Conservation (phyloP, 306 rosid genomes). For the Corylus heterophylla region DNA sequence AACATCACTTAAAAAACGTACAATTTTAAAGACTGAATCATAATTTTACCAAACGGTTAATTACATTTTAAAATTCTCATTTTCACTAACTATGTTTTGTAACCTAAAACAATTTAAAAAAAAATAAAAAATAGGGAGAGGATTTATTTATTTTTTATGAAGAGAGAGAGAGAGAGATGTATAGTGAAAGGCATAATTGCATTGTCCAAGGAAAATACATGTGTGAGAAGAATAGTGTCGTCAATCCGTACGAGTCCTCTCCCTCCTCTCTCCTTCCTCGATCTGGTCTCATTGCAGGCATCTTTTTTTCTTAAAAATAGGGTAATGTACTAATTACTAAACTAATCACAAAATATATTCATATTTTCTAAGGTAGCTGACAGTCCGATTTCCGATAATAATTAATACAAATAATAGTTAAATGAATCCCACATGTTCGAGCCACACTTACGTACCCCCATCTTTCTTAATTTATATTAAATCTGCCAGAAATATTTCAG, state of each 20-base stretch:
- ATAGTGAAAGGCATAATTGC: slow-evolving; percentile 21
- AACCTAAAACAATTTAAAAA: background rate
- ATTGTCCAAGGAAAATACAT: slow-evolving; percentile 33
- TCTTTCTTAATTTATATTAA: slow-evolving; percentile 23
- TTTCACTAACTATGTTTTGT: too few relatives aligned
- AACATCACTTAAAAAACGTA: too few relatives aligned
- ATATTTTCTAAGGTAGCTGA: slow-evolving; percentile 41
- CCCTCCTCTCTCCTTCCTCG: slow-evolving; percentile 29
- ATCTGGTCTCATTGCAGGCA: slow-evolving; percentile 14
- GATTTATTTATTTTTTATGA: background rate
- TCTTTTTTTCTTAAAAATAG: slow-evolving; percentile 14
- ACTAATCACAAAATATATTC: background rate
- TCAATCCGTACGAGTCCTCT: slow-evolving; percentile 56
- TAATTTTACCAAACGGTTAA: too few relatives aligned
- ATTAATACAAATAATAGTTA: slow-evolving; percentile 14
- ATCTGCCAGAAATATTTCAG: slow-evolving; percentile 36
- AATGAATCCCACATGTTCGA: slow-evolving; percentile 48
- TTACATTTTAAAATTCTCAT: too few relatives aligned
- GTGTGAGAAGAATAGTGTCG: slow-evolving; percentile 50
- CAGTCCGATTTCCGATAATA: slow-evolving; percentile 43
- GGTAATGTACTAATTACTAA: background rate
- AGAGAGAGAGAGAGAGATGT: background rate
- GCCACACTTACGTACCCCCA: slow-evolving; percentile 20
- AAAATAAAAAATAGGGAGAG: too few relatives aligned
- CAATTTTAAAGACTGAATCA: too few relatives aligned